Evolutionary conservation across 176 grass and related monocot species (phyloP), one percentile per base, ranked within the genome.

Genomic region (Triticum urartu): DNA sequence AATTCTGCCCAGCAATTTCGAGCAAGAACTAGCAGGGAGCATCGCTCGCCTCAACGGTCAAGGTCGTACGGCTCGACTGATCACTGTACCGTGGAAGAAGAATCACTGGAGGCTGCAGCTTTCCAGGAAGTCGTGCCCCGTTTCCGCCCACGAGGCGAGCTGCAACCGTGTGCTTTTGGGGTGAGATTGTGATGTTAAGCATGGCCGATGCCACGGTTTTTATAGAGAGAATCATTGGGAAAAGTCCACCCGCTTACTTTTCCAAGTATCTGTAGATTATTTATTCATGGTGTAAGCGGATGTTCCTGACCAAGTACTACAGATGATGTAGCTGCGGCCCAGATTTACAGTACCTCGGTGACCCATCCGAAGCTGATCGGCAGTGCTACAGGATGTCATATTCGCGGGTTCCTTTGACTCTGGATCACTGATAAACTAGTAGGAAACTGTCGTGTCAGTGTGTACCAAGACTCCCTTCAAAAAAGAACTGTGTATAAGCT

Each of bases 151-250:
- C 35, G 14, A 58, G 36, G 58, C 78, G 32, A 67, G 58, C n/a
- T 56, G 54, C 68, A 38, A 36, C 54, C 18, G 28, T 83, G 34
- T 12, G 15, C 56, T 59, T 59, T 30, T 22, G 42, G 6, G 70
- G 8, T 82, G 59, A 67, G 33, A n/a, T 54, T 20, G 52, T 58
- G 52, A 64, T 78, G 88, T 9, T 30, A 32, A 9, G 21, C n/a
- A 67, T 58, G 1, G 22, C 4, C 7, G 22, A 18, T 72, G 68
- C 1, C 24, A 13, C 13, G 52, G 32, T 35, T 79, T 79, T 66
- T 90, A 83, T 86, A 90, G 40, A 72, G 56, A 6, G n/a, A 73
- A 83, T 73, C 73, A 11, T 43, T 66, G 68, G 7, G 17, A 65
- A 83, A 83, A 66, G 58, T 90, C 80, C 62, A 90, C 84, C 50